These are phyloP conservation scores for Magnaporthiopsis incrustans DNA, from an alignment of 2,329 filamentous ascomycete genomes.

Conservation along the genomic window DNA sequence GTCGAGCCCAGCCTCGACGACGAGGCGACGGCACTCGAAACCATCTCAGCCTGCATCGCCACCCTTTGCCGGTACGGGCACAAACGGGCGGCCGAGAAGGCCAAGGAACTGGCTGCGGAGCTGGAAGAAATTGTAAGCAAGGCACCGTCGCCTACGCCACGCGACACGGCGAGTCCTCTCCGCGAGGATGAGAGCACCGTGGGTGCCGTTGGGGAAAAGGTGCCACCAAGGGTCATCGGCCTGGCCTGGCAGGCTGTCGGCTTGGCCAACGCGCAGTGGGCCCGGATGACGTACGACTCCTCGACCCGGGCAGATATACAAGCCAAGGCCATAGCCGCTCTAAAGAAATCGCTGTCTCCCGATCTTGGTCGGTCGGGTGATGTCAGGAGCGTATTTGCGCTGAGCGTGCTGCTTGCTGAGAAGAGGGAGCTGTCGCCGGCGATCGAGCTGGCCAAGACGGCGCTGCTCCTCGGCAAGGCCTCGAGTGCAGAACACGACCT, in stretches of 20 bases:
- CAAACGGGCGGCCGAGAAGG: constrained; percentile 67
- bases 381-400: constrained; percentile 68
- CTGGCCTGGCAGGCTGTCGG: constrained; percentile 79
- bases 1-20: constrained; percentile 66
- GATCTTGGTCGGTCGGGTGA: constrained; percentile 60
- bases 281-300: constrained; percentile 70
- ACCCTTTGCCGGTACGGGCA: constrained; percentile 78
- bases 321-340: constrained; percentile 64
- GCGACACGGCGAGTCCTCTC: constrained; percentile 9
- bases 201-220: constrained; percentile 16
- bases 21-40: constrained; percentile 68
- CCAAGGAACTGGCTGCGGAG: constrained; percentile 59
- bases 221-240: constrained; percentile 56
- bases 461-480: constrained; percentile 54
- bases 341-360: constrained; percentile 64
- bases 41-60: constrained; percentile 70
- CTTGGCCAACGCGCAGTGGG: constrained; percentile 80
- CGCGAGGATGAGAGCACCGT: constrained; percentile 13
- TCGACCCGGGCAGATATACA: constrained; percentile 65
- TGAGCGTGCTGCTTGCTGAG: constrained; percentile 82
- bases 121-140: constrained; percentile 71
- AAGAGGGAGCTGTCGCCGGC: constrained; percentile 72
- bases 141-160: constrained; percentile 19
- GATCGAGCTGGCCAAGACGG: constrained; percentile 73
- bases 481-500: constrained; percentile 34